These are phyloP conservation scores for Chlamydomonas eustigma DNA, from an alignment of 139 green algal species.

Conservation along the genomic window DNA sequence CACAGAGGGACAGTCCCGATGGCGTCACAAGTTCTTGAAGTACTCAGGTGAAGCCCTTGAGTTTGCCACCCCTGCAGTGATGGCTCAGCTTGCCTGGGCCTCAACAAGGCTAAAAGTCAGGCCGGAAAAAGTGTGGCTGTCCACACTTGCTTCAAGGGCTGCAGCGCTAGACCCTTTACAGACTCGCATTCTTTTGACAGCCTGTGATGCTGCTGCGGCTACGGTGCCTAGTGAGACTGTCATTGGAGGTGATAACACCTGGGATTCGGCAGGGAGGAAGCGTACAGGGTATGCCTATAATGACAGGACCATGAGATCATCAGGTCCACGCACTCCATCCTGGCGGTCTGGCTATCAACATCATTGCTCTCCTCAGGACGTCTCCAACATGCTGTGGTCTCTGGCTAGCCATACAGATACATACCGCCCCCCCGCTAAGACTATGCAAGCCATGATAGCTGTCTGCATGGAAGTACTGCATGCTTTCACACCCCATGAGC, in stretches of 20 bases:
- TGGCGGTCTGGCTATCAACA: too few relatives aligned
- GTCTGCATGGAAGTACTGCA: neutral
- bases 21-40: neutral
- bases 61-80: neutral
- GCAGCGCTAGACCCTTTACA: neutral
- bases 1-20: neutral
- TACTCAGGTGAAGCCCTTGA: neutral
- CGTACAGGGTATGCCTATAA: too few relatives aligned
- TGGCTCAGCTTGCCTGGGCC: neutral
- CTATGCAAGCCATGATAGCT: neutral
- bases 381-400: conserved; percentile 1
- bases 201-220: too few relatives aligned
- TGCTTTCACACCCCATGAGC: conserved; percentile 5
- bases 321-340: too few relatives aligned
- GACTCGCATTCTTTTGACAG: too few relatives aligned
- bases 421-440: neutral
- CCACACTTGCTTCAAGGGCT: neutral
- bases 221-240: too few relatives aligned
- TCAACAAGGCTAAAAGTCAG: neutral
- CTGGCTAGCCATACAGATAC: neutral
- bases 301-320: too few relatives aligned
- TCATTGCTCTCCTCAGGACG: neutral
- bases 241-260: too few relatives aligned
- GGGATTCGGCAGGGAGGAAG: too few relatives aligned
- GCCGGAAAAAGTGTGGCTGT: neutral